phyloP scores from a whole-genome alignment of 768 basidiomycete species.

The Lactifluus piperatus region DNA sequence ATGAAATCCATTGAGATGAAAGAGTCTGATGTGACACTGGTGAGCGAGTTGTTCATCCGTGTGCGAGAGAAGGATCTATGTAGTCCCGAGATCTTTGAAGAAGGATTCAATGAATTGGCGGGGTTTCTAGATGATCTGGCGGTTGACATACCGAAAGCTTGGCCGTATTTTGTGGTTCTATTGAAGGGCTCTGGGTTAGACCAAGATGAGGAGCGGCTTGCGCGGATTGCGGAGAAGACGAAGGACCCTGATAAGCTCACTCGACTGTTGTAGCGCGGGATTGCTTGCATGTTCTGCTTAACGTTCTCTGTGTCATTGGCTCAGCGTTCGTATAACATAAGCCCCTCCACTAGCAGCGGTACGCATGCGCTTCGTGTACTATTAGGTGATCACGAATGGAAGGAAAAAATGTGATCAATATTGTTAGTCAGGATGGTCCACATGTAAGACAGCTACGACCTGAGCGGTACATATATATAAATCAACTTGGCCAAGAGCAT shows the following conservation, averaged over 20 bases:
- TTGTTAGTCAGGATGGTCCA: too few relatives aligned
- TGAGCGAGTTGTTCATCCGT: slow-evolving; percentile 63
- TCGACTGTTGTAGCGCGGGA: slow-evolving; percentile 15
- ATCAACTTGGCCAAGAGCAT: too few relatives aligned
- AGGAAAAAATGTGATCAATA: too few relatives aligned
- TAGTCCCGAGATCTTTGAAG: slow-evolving; percentile 54
- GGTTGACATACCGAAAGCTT: slow-evolving; percentile 85
- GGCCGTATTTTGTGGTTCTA: slow-evolving; percentile 65
- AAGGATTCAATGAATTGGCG: slow-evolving; percentile 59
- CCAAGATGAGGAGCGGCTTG: slow-evolving; percentile 46
- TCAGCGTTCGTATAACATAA: slow-evolving; percentile 19
- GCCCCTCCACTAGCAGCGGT: too few relatives aligned
- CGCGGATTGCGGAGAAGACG: slow-evolving; percentile 55
- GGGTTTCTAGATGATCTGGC: slow-evolving; percentile 83
- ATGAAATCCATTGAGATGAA: slow-evolving; percentile 72
- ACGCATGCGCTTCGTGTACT: too few relatives aligned
- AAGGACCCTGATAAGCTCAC: slow-evolving; percentile 52
- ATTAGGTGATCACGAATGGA: too few relatives aligned
- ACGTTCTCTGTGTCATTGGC: slow-evolving; percentile 9
- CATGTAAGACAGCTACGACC: too few relatives aligned
- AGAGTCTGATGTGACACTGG: slow-evolving; percentile 69
- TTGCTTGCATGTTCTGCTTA: slow-evolving; percentile 12
- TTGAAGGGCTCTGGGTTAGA: slow-evolving; percentile 58
- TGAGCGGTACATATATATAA: too few relatives aligned
- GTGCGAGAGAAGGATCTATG: slow-evolving; percentile 54